Percentiles rank a stretch among this genome's conserved stretches.
These are phyloP conservation scores for Salvia rosmarinus DNA, from an alignment of 257 asterid species.

Conservation along the genomic window DNA sequence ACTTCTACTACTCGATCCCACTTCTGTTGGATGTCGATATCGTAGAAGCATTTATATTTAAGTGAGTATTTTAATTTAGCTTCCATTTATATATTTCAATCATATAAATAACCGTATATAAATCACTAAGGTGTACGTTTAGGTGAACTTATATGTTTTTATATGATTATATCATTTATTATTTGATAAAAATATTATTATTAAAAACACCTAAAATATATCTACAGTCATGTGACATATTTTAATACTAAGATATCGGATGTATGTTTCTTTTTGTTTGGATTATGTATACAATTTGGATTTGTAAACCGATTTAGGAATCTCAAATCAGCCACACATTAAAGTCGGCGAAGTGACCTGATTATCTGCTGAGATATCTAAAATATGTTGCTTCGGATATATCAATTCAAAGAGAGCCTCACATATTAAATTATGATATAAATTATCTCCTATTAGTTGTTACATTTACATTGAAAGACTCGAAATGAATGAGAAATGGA, in stretches of 20 bases:
- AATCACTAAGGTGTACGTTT: too few species aligned
- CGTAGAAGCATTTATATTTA: too few species aligned
- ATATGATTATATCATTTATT: too few species aligned
- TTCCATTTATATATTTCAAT: too few species aligned
- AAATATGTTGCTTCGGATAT: background rate
- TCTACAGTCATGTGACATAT: too few species aligned
- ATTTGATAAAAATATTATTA: too few species aligned
- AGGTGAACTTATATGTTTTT: too few species aligned
- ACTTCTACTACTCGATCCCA: too few species aligned
- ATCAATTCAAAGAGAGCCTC: background rate
- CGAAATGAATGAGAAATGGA: background rate
- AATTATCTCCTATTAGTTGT: background rate
- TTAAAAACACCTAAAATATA: too few species aligned
- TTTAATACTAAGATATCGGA: background rate
- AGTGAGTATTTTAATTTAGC: too few species aligned
- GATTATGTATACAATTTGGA: slow-evolving; percentile 10
- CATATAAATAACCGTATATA: too few species aligned
- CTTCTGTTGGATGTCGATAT: too few species aligned
- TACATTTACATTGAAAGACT: background rate
- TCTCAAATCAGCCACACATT: background rate
- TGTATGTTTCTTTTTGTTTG: background rate
- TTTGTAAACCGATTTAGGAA: background rate
- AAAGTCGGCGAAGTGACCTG: background rate
- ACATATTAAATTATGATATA: background rate
- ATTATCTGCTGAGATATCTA: background rate